Base-by-base conservation (phyloP, 192 early-diverging fungal genomes). In the Umbelopsis ramanniana region DNA sequence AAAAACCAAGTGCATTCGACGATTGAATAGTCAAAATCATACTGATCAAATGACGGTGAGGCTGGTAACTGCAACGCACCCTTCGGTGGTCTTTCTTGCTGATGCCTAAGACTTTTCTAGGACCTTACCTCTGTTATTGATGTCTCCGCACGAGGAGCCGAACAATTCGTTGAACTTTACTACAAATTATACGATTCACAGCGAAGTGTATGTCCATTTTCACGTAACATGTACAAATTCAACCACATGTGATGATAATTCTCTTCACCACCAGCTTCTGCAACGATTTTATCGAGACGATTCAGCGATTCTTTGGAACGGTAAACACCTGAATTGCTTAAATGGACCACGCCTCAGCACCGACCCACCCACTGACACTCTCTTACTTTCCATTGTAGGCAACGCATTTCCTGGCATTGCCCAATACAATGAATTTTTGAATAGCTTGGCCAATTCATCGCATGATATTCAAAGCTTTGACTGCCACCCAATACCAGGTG, bases 301-400 rank as follows among this genome's bases (percentile, higher is more conserved):
- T 40, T 86, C 85, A 23, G 79, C 83, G 3, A 84, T 86, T n/a
- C 67, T 84, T 21, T 86, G 85, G 85, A 86, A 86, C 78, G 85
- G 85, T 86, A 82, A 54, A 55, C n/a, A 17, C 60, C 46, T 24
- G 50, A 69, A 70, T 26, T 57, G 45, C 7, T 21, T 45, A 46
- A 6, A 24, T 23, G 6, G 67, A 54, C 29, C 52, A 66, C 3
- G 23, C 19, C 33, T 12, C 57, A 11, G 35, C 19, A n/a, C 33
- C 19, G 14, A 14, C 15, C n/a, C n/a, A n/a, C n/a, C n/a, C 19
- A 35, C 29, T 14, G 4, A 19, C 33, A 14, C 15, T 63, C 15
- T 6, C 15, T 63, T 4, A 37, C 14, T 8, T 8, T 48, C 15
- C 24, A 66, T 9, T 37, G 17, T 55, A 86, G 84, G 84, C 33